Base-by-base conservation (phyloP, 2,329 filamentous ascomycete genomes). In the Sporothrix mexicana region DNA sequence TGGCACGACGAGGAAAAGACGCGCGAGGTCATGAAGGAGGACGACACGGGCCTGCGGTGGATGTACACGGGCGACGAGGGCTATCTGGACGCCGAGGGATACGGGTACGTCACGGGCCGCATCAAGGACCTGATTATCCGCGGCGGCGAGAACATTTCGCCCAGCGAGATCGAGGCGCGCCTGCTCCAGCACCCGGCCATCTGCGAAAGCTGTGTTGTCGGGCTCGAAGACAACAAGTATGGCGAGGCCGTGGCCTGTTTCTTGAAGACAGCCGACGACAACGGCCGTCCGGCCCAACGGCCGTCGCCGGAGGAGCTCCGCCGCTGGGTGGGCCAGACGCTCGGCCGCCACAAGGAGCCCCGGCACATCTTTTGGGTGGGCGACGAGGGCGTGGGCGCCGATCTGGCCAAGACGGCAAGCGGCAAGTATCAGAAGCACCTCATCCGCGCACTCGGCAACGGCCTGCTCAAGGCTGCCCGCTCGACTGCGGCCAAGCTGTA, bases 81-180 rank as follows among this genome's bases (percentile, higher is more conserved):
- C 47, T 84, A 91, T 7, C 88, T 90, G 73, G 91, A 93, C 73
- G 87, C 89, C 47, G 81, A 88, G 9, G 92, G 91, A 0, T 93
- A 92, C 78, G 93, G 91, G 76, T 86, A 84, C 7, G 93, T 94
- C 76, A 94, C 92, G 0, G 92, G 92, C 0, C 84, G 92, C 23
- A 93, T 93, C 82, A 94, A 94, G 82, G 92, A 94, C 73, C 93
- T 94, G 49, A 93, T 94, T 73, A 94, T 94, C 74, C 84, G 74
- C 15, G 47, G 47, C 15, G 47, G 47, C 13, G 47, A 75, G 69
- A 76, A 75, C 62, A 73, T 76, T 15, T 75, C 72, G 45, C 73
- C 75, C 9, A 43, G 30, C 7, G 75, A 76, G 68, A 72, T 76
- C 53, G 75, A 76, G 36, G 70, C 69, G 13, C 72, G 61, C 3